These are phyloP conservation scores for Acrocalymma vagum DNA, from an alignment of 2,329 filamentous ascomycete genomes.

Conservation along the genomic window DNA sequence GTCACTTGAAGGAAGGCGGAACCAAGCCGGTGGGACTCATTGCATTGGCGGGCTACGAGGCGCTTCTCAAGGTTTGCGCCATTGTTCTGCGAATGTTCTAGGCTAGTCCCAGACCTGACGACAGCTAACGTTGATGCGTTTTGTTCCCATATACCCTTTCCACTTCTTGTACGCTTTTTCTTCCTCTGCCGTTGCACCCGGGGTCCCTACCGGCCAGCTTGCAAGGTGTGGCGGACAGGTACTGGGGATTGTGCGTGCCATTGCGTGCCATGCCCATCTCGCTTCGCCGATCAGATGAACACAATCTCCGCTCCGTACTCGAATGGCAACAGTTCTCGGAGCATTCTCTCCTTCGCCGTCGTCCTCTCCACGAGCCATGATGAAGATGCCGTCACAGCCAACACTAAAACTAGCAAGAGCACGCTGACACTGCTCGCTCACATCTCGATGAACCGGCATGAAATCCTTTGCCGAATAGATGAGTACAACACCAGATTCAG, in stretches of 20 bases:
- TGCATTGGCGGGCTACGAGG: too few relatives aligned
- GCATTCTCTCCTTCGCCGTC: constrained; percentile 37
- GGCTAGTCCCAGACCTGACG: constrained; percentile 51
- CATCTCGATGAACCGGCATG: constrained; percentile 91
- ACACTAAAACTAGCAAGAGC: constrained; percentile 88
- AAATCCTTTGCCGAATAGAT: constrained; percentile 91
- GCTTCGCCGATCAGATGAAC: constrained; percentile 86
- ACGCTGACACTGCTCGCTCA: constrained; percentile 84
- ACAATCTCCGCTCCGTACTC: constrained; percentile 82
- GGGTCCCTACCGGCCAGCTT: constrained; percentile 71
- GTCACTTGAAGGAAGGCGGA: too few relatives aligned
- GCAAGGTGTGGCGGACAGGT: constrained; percentile 81
- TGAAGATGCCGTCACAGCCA: constrained; percentile 89
- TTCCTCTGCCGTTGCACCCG: constrained; percentile 37
- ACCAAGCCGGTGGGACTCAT: too few relatives aligned
- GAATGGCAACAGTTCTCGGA: constrained; percentile 42
- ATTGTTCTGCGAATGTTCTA: too few relatives aligned
- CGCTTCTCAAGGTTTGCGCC: too few relatives aligned
- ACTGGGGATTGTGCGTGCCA: constrained; percentile 81
- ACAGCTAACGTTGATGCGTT: constrained; percentile 51
- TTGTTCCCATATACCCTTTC: constrained; percentile 50
- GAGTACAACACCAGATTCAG: constrained; percentile 93
- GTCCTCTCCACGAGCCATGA: constrained; percentile 66
- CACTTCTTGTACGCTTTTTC: constrained; percentile 47
- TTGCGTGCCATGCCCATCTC: constrained; percentile 93